phyloP scores from a whole-genome alignment of 495 filamentous ascomycete genomes.

The Talaromyces stipitatus region DNA sequence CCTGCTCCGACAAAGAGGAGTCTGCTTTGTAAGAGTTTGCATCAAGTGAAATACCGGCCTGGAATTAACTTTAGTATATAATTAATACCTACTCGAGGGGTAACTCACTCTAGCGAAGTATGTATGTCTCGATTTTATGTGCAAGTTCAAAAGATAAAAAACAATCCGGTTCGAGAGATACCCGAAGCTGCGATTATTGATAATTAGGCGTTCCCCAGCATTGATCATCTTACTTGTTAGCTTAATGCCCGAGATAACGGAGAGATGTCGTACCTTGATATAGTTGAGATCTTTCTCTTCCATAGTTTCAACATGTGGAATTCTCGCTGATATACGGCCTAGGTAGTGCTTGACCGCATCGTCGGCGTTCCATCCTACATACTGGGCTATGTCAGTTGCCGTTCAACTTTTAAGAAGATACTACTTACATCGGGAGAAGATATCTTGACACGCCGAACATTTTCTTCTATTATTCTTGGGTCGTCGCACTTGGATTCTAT shows the following conservation, averaged over 20 bases:
- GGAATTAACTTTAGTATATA: constrained; percentile 4
- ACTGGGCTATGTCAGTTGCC: constrained; percentile 42
- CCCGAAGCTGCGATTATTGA: constrained; percentile 93
- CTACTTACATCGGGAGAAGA: constrained; percentile 81
- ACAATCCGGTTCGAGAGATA: constrained; percentile 95
- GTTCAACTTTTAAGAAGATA: neutral
- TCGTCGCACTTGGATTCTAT: constrained; percentile 95
- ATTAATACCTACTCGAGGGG: neutral
- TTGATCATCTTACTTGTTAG: constrained; percentile 72
- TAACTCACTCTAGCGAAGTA: constrained; percentile 78
- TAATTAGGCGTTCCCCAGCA: constrained; percentile 81
- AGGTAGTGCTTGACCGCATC: constrained; percentile 91
- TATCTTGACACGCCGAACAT: constrained; percentile 95
- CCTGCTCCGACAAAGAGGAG: constrained; percentile 72
- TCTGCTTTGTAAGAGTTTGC: constrained; percentile 89
- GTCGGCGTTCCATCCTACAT: constrained; percentile 80
- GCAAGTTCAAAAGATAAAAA: constrained; percentile 94
- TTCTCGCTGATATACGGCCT: constrained; percentile 77
- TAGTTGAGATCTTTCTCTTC: constrained; percentile 88
- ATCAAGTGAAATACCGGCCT: constrained; percentile 59
- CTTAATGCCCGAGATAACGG: neutral
- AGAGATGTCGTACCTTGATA: constrained; percentile 61
- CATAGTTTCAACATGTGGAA: constrained; percentile 96
- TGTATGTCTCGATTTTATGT: constrained; percentile 87
- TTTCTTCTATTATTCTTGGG: constrained; percentile 89